Percentiles rank a stretch among this genome's conserved stretches.
Conservation (phyloP, 495 filamentous ascomycete species). For the Aspergillus nidulans region DNA sequence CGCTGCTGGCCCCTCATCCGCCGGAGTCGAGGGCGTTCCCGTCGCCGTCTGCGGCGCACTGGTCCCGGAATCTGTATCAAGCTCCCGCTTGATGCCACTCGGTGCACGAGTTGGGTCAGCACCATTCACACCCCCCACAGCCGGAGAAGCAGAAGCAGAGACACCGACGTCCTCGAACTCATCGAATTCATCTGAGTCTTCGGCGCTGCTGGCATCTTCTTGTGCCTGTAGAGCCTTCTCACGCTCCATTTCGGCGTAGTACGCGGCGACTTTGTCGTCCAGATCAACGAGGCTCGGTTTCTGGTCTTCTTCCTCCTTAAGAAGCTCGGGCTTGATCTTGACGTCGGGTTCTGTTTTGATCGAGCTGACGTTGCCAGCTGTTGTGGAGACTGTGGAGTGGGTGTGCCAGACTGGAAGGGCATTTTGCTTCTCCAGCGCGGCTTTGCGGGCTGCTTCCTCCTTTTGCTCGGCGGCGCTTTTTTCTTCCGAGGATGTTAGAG, state of each 20-base stretch:
- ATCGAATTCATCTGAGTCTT: slow-evolving; percentile 46
- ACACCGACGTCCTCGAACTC: slow-evolving; percentile 49
- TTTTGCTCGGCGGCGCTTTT: slow-evolving; percentile 70
- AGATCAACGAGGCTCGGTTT: slow-evolving; percentile 41
- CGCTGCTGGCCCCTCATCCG: slow-evolving; percentile 36
- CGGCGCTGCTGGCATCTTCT: slow-evolving; percentile 42
- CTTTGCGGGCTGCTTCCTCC: slow-evolving; percentile 68
- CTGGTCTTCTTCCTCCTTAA: slow-evolving; percentile 52
- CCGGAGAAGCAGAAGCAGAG: slow-evolving; percentile 35
- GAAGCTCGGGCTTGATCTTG: slow-evolving; percentile 39
- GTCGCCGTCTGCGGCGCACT: slow-evolving; percentile 39
- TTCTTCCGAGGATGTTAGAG: slow-evolving; percentile 67
- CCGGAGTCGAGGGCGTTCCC: slow-evolving; percentile 38
- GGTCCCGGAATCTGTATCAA: slow-evolving; percentile 38
- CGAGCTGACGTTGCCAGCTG: slow-evolving; percentile 15
- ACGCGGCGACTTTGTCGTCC: slow-evolving; percentile 49
- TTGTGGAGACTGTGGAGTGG: slow-evolving; percentile 66
- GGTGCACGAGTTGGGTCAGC: slow-evolving; percentile 31
- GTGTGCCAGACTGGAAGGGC: slow-evolving; percentile 86
- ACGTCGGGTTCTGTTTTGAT: slow-evolving; percentile 36
- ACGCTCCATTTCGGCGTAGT: slow-evolving; percentile 48
- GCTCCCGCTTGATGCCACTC: slow-evolving; percentile 36
- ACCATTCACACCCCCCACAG: slow-evolving; percentile 14
- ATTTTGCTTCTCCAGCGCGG: slow-evolving; percentile 75
- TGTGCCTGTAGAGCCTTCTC: slow-evolving; percentile 46